A percentile compares a stretch with the other conserved stretches of the same genome.
Conservation (phyloP, 2,329 filamentous ascomycete species). For the Fusarium sterilihyphosum region DNA sequence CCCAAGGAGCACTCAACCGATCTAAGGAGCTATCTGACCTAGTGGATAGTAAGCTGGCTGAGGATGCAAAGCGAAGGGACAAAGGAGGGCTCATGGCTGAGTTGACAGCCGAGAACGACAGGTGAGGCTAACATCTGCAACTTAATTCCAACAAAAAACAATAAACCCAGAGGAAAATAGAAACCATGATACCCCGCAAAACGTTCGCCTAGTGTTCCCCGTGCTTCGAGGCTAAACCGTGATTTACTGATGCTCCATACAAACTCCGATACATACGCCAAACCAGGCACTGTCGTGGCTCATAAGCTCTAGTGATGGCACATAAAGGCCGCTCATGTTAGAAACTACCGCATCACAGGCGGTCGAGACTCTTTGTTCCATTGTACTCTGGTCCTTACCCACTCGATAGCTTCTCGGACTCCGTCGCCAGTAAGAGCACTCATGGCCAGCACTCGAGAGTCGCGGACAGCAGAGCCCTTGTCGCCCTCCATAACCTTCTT, state of each 20-base stretch:
- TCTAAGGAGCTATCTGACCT: constrained; percentile 81
- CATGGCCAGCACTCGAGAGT: constrained; percentile 90
- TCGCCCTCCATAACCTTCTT: constrained; percentile 96
- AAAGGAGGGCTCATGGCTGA: constrained; percentile 83
- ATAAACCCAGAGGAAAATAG: constrained; percentile 35
- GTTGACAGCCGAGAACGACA: constrained; percentile 84
- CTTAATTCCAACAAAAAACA: constrained; percentile 24
- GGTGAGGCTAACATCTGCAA: constrained; percentile 49
- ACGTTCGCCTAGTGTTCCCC: constrained; percentile 19
- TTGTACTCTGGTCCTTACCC: constrained; percentile 89
- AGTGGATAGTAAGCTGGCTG: constrained; percentile 77
- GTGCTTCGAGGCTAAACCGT: constrained; percentile 22
- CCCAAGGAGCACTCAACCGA: constrained; percentile 77
- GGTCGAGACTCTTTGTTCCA: constrained; percentile 97
- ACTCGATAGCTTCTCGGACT: constrained; percentile 95
- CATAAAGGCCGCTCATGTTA: neutral
- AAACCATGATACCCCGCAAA: constrained; percentile 45
- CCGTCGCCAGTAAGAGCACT: constrained; percentile 90
- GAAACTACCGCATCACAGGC: constrained; percentile 87
- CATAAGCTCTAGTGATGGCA: constrained; percentile 24
- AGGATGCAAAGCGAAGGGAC: constrained; percentile 81
- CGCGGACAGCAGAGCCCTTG: constrained; percentile 84
- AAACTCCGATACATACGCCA: constrained; percentile 35
- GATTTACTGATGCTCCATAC: constrained; percentile 25
- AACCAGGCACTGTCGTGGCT: constrained; percentile 25